These are phyloP conservation scores for Leonotis leonurus DNA, from an alignment of 257 asterid genomes.

Conservation along the genomic window DNA sequence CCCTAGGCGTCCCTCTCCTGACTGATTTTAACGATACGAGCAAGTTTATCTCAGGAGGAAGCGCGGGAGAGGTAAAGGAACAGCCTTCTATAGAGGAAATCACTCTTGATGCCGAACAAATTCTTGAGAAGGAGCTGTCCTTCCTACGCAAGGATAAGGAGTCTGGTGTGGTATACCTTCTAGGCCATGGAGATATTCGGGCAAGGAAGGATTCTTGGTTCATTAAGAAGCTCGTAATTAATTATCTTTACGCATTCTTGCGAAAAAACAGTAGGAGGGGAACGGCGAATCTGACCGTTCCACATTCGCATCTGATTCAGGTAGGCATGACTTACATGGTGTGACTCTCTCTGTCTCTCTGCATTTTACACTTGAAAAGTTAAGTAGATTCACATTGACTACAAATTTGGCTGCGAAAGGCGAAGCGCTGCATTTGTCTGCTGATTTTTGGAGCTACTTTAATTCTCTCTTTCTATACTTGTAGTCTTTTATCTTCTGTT, in stretches of 20 bases:
- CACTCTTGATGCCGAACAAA: slow-evolving; percentile 57
- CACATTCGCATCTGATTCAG: slow-evolving; percentile 79
- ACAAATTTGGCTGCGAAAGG: too few relatives aligned
- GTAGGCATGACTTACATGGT: slow-evolving; percentile 98
- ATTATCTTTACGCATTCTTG: slow-evolving; percentile 83
- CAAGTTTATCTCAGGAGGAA: slow-evolving; percentile 40
- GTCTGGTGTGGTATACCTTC: slow-evolving; percentile 86
- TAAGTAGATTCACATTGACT: too few relatives aligned
- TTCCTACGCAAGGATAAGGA: slow-evolving; percentile 76
- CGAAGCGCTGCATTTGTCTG: too few relatives aligned
- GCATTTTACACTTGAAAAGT: too few relatives aligned
- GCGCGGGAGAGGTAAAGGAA: slow-evolving; percentile 38
- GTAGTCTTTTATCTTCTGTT: too few relatives aligned
- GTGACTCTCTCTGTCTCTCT: too few relatives aligned
- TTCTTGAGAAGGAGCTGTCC: slow-evolving; percentile 84
- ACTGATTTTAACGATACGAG: slow-evolving; percentile 51
- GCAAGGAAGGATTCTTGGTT: slow-evolving; percentile 96
- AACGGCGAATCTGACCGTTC: slow-evolving; percentile 77
- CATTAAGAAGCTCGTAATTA: slow-evolving; percentile 78
- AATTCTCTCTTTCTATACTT: too few relatives aligned
- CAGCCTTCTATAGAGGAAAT: slow-evolving; percentile 32
- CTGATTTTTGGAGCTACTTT: too few relatives aligned
- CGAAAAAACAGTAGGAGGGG: slow-evolving; percentile 89
- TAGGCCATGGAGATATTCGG: slow-evolving; percentile 84
- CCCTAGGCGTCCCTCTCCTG: slow-evolving; percentile 83